phyloP scores from a whole-genome alignment of 2,329 filamentous ascomycete species.

The Emericellopsis cladophorae region DNA sequence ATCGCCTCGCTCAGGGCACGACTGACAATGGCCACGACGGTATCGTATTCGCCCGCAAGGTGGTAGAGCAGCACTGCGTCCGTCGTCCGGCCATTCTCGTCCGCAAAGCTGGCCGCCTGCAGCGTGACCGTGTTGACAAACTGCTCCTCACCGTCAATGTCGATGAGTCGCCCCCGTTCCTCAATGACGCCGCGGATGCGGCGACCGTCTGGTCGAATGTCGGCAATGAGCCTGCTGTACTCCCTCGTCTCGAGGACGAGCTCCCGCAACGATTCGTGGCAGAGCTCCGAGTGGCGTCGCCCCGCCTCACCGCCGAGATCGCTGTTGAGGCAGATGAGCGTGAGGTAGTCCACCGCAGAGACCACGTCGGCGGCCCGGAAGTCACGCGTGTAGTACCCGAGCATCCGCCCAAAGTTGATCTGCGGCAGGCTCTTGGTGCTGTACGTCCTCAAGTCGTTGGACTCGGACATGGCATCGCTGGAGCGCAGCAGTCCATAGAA shows the following conservation, averaged over 20 bases:
- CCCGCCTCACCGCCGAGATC: constrained; percentile 67
- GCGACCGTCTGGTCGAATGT: constrained; percentile 75
- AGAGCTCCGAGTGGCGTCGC: constrained; percentile 65
- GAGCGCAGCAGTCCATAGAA: constrained; percentile 86
- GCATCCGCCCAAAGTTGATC: constrained; percentile 86
- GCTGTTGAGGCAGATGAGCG: constrained; percentile 80
- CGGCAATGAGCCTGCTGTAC: constrained; percentile 86
- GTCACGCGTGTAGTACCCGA: constrained; percentile 91
- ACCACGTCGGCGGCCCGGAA: constrained; percentile 86
- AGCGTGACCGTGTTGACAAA: constrained; percentile 88
- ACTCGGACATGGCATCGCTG: constrained; percentile 63
- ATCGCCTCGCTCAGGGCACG: constrained; percentile 83
- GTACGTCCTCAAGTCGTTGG: constrained; percentile 55
- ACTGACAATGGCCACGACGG: constrained; percentile 82
- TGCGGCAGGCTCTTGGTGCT: constrained; percentile 62
- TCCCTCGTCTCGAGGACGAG: constrained; percentile 94
- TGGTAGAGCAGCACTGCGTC: constrained; percentile 94
- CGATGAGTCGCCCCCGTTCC: constrained; percentile 69
- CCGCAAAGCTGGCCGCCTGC: constrained; percentile 82
- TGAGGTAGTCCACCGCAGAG: constrained; percentile 86
- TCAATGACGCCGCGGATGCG: constrained; percentile 82
- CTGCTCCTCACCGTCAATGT: constrained; percentile 64
- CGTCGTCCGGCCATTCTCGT: constrained; percentile 85
- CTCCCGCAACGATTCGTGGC: constrained; percentile 85
- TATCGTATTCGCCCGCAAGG: constrained; percentile 88